Base-by-base conservation (phyloP, 2,329 filamentous ascomycete genomes). In the Achaetomium macrosporum region DNA sequence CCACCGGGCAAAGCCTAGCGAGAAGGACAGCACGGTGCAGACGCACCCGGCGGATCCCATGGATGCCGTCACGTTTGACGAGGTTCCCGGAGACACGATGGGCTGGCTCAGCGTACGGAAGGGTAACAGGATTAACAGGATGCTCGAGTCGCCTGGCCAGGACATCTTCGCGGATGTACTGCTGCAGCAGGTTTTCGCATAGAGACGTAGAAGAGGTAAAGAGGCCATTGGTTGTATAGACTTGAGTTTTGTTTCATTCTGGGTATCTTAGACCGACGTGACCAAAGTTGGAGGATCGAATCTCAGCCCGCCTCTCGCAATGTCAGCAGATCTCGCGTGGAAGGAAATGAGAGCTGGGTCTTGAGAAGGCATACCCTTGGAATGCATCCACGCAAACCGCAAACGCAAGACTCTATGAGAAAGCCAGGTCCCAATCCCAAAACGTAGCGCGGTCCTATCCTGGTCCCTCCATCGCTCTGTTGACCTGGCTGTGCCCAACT, bases 41-140 rank as follows among this genome's bases (percentile, higher is more conserved):
- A 64, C 64, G 37, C 52, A 73, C 62, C 66, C 75, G 57, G 64
- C 72, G 59, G 65, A 74, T 50, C 70, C 72, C 3, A 57, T 70
- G 41, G 71, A 76, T 47, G 76, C 77, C 19, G 73, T 75, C 42
- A 78, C 79, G 29, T 37, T 55, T 16, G 74, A 76, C 52, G 73
- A 79, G 59, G 77, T 84, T 30, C 76, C 84, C 0, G 87, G 85
- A 39, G 92, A 97, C 68, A 83, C 69, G 70, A 81, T 61, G 74
- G 85, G 73, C 48, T 97, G 93, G 93, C 69, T 93, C 64, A 89
- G 85, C 66, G 67, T 71, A 13, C 75, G 73, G 59, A 84, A 81
- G 63, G 90, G 91, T 6, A 99, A 97, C 71, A 79, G 88, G 50
- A 78, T 99, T 58, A 80, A 82, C 68, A 80, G 89, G 65, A 85